phyloP scores from a whole-genome alignment of 495 filamentous ascomycete genomes.

The Neurospora sp. region DNA sequence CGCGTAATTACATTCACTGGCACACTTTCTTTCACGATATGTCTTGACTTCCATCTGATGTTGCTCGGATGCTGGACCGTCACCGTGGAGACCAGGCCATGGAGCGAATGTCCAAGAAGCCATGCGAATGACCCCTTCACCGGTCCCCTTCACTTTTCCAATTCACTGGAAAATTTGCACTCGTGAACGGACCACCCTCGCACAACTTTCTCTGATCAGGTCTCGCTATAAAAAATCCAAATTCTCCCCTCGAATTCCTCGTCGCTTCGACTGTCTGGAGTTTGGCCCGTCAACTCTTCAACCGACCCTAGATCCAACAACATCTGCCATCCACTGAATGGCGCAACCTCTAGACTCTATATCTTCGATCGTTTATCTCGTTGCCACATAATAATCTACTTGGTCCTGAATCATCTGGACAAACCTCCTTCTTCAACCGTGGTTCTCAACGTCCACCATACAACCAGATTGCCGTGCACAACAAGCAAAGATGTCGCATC shows the following conservation, averaged over 20 bases:
- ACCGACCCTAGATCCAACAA: not conserved
- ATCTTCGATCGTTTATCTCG: too few relatives aligned
- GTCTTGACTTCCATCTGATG: not conserved
- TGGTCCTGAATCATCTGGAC: too few relatives aligned
- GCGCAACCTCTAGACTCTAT: too few relatives aligned
- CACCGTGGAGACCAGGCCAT: not conserved
- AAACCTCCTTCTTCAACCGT: too few relatives aligned
- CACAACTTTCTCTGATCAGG: not conserved
- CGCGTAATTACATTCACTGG: not conserved
- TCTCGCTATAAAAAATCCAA: not conserved
- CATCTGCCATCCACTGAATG: too few relatives aligned
- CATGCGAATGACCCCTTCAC: not conserved
- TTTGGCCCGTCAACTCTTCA: not conserved
- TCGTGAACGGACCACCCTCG: not conserved
- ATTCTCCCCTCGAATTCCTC: not conserved
- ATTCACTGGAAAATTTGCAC: not conserved
- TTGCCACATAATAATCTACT: too few relatives aligned
- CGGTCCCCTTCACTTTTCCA: accelerated
- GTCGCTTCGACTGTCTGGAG: not conserved
- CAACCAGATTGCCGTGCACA: too few relatives aligned
- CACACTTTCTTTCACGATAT: accelerated
- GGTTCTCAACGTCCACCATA: too few relatives aligned
- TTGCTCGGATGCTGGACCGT: not conserved
- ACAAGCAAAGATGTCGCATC: too few relatives aligned
- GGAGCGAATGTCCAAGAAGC: not conserved